Base-by-base conservation (phyloP, 768 basidiomycete species). In the Boletus speciosus region DNA sequence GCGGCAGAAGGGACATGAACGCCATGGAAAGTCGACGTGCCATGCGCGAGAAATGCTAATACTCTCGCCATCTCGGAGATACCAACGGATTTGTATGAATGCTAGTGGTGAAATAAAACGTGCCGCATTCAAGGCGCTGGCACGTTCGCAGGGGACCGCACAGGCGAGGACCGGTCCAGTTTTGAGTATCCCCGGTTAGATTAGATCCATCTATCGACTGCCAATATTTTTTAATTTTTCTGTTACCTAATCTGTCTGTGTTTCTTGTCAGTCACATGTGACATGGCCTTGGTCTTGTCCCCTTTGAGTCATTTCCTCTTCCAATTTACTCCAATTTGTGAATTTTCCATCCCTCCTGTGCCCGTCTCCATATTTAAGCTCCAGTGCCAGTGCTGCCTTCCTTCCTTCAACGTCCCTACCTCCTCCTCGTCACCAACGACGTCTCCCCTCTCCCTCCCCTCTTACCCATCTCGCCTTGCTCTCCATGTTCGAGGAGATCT, bases 401-500 rank as follows among this genome's bases (percentile, higher is more conserved):
- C 58, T 57, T 61, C 61, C 59, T 31, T 44, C 59, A 57, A 53
- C 66, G 50, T 56, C 65, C 51, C 49, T 32, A 37, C 52, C 37
- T 49, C 62, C 16, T 41, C 25, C 25, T 54, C 58, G 51, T 52
- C 55, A 6, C 19, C 54, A 12, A 15, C 60, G 44, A 37, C 50
- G 31, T 55, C 6, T 43, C 46, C 43, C 41, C 9, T 10, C 45
- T 16, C 15, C 44, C 27, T 37, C 39, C n/a, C 14, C 29, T 34
- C 42, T 21, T 27, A 9, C 21, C 49, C 27, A 15, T 25, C 19
- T 19, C 12, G 19, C 47, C 60, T 47, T 56, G 47, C 51, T 56
- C 52, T 64, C 61, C 62, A 90, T 90, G 88, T 89, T 87, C 70
- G 84, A 88, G 78, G 87, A 89, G 76, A 77, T 84, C 63, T 90